These are phyloP conservation scores for Coniochaeta sp. DNA, from an alignment of 2,329 filamentous ascomycete species.

Conservation along the genomic window DNA sequence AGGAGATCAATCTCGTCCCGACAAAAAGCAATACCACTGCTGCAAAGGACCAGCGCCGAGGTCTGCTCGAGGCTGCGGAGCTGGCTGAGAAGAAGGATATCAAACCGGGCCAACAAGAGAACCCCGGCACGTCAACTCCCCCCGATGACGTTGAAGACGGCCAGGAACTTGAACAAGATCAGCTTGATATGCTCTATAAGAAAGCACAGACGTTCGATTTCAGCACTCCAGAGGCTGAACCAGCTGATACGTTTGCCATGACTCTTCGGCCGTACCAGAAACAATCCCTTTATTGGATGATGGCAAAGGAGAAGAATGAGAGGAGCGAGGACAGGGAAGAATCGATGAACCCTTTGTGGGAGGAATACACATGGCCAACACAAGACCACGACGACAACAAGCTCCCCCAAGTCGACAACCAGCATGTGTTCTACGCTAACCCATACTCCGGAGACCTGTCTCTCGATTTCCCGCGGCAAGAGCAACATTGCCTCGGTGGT, in stretches of 20 bases:
- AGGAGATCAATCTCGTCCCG: slow-evolving; percentile 79
- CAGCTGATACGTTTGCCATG: slow-evolving; percentile 75
- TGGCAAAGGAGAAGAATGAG: slow-evolving; percentile 81
- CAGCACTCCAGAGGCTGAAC: slow-evolving; percentile 78
- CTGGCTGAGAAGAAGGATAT: slow-evolving; percentile 70
- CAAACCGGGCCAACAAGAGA: slow-evolving; percentile 27
- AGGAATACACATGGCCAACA: slow-evolving; percentile 84
- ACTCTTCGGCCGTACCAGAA: slow-evolving; percentile 87
- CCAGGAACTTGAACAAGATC: slow-evolving; percentile 87
- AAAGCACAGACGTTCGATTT: slow-evolving; percentile 98
- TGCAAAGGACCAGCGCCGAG: slow-evolving; percentile 73
- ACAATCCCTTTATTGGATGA: slow-evolving; percentile 94
- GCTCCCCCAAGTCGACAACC: slow-evolving; percentile 56
- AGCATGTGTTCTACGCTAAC: slow-evolving; percentile 84
- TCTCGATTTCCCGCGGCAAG: slow-evolving; percentile 83
- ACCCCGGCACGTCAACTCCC: slow-evolving; percentile 40
- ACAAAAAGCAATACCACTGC: slow-evolving; percentile 66
- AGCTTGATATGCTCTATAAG: slow-evolving; percentile 86
- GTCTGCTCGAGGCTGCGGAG: slow-evolving; percentile 80
- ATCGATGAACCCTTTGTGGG: slow-evolving; percentile 97
- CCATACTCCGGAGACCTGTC: slow-evolving; percentile 94
- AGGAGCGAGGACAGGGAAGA: slow-evolving; percentile 57
- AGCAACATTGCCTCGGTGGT: slow-evolving; percentile 89
- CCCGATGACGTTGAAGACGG: slow-evolving; percentile 73
- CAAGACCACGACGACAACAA: slow-evolving; percentile 82